Conservation (phyloP, 768 basidiomycete genomes). For the Panellus pusillus region DNA sequence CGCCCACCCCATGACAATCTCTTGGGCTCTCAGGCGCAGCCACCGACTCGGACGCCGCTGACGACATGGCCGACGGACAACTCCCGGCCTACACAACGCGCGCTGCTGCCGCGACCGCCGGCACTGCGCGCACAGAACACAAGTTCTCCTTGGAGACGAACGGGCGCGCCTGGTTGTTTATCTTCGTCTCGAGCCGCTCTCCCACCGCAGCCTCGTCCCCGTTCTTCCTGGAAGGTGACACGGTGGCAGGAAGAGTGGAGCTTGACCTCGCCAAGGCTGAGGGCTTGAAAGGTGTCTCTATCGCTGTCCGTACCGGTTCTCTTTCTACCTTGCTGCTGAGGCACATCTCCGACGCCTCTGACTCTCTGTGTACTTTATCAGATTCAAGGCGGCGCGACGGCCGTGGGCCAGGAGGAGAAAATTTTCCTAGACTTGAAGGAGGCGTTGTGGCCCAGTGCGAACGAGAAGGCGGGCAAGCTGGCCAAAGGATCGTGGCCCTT, state of each 20-base stretch:
- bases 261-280: conserved; percentile 51
- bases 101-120: neutral
- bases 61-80: conserved; percentile 14
- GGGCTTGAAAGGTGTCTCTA: conserved; percentile 45
- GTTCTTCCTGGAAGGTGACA: conserved; percentile 48
- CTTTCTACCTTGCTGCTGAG: no score
- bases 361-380: conserved; percentile 18
- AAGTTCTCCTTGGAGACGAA: conserved; percentile 43
- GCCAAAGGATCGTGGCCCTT: conserved; percentile 50
- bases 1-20: no score
- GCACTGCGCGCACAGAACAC: conserved; percentile 31
- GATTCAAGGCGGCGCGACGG: conserved; percentile 49
- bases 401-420: conserved; percentile 56
- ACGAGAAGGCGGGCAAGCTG: conserved; percentile 34
- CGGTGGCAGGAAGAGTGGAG: conserved; percentile 50
- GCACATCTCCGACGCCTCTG: no score
- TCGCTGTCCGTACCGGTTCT: conserved; percentile 39
- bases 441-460: conserved; percentile 40
- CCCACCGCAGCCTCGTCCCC: conserved; percentile 39
- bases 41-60: no score
- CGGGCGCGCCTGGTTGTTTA: conserved; percentile 48
- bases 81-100: conserved; percentile 21
- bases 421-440: conserved; percentile 45
- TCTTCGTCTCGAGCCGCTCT: conserved; percentile 50
- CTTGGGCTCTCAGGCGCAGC: no score